phyloP scores from a whole-genome alignment of 2,329 filamentous ascomycete genomes.

The Cladosporium austrohemisphaericum region DNA sequence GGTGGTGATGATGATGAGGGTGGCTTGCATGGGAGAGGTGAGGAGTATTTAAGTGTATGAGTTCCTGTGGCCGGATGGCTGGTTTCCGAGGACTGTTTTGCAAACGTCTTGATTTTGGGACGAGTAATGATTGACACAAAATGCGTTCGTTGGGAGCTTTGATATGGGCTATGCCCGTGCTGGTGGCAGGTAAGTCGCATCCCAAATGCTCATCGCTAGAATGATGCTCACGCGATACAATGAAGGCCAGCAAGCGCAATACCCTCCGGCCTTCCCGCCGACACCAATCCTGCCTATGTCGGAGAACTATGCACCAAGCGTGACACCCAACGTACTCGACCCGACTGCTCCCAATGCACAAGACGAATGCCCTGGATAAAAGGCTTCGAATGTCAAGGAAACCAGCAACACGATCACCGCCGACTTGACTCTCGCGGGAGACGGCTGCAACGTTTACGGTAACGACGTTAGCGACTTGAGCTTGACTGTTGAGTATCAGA shows the following conservation, averaged over 20 bases:
- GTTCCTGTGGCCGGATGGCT: neutral
- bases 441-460: slow-evolving; percentile 30
- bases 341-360: slow-evolving; percentile 28
- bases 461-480: slow-evolving; percentile 28
- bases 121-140: no score
- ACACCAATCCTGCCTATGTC: slow-evolving; percentile 25
- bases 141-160: neutral
- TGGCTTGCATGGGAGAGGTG: neutral
- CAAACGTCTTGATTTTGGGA: neutral
- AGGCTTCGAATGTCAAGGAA: slow-evolving; percentile 27
- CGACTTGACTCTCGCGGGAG: slow-evolving; percentile 28
- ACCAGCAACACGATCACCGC: slow-evolving; percentile 25
- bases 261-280: slow-evolving; percentile 27
- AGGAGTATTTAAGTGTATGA: neutral
- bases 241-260: slow-evolving; percentile 26
- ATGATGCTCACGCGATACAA: neutral
- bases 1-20: neutral
- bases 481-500: slow-evolving; percentile 29
- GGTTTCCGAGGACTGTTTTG: neutral
- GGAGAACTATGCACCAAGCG: slow-evolving; percentile 25
- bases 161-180: neutral
- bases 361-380: slow-evolving; percentile 29
- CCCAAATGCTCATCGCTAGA: neutral
- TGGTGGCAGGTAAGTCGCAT: neutral
- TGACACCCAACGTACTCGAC: slow-evolving; percentile 27